phyloP scores from a whole-genome alignment of 2,329 filamentous ascomycete genomes.

The Coleophoma eucalyptorum region DNA sequence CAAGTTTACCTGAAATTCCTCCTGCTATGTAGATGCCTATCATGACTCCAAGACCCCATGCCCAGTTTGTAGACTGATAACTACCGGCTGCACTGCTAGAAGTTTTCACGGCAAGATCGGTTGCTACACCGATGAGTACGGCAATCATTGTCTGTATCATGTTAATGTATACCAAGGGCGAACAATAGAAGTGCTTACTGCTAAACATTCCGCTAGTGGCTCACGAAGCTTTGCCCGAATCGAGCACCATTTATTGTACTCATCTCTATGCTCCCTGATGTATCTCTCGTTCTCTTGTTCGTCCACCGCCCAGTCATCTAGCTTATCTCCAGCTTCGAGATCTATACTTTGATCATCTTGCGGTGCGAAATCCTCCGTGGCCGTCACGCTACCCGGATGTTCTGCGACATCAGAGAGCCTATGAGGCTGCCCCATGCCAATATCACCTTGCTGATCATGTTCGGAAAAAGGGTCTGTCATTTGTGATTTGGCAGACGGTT shows the following conservation, averaged over 20 bases:
- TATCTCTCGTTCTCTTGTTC: background rate
- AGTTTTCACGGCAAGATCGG: conserved; percentile 36
- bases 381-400: background rate
- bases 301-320: background rate
- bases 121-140: conserved; percentile 40
- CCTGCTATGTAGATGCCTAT: conserved; percentile 28
- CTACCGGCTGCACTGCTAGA: conserved; percentile 26
- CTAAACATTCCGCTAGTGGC: conserved; percentile 46
- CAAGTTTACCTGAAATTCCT: conserved; percentile 7
- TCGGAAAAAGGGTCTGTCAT: background rate
- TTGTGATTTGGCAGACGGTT: background rate
- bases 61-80: conserved; percentile 35
- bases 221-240: conserved; percentile 46
- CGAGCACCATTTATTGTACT: conserved; percentile 31
- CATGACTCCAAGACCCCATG: conserved; percentile 51
- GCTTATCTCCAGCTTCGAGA: conserved; percentile 2
- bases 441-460: background rate
- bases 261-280: conserved; percentile 1
- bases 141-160: conserved; percentile 8
- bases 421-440: background rate
- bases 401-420: conserved; percentile 5
- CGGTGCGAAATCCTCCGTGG: background rate
- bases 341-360: background rate
- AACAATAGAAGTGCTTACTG: conserved; percentile 11
- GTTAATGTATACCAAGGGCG: background rate